A percentile compares a stretch with the other conserved stretches of the same genome.
phyloP scores from a whole-genome alignment of 768 basidiomycete species.

The Collybiopsis luxurians region DNA sequence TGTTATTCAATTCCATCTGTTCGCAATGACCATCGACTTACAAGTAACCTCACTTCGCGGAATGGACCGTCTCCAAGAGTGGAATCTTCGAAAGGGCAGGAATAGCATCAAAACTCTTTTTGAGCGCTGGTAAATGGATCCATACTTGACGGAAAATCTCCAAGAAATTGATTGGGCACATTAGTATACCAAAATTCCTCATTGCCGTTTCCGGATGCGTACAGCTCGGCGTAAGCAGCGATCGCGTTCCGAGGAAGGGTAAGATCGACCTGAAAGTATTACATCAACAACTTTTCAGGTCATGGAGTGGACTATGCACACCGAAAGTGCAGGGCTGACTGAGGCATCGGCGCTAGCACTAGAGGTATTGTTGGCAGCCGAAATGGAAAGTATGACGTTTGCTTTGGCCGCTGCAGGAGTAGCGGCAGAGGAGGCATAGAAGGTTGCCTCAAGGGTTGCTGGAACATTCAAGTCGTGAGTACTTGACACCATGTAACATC shows the following conservation, averaged over 20 bases:
- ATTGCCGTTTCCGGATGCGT: conserved; percentile 56
- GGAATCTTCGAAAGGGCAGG: no score
- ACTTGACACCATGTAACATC: not conserved
- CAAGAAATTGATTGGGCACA: conserved; percentile 38
- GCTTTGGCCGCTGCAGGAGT: conserved; percentile 60
- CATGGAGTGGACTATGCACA: no score
- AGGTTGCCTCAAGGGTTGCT: conserved; percentile 74
- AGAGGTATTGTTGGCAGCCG: conserved; percentile 28
- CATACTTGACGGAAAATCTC: conserved; percentile 30
- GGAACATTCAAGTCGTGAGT: not conserved
- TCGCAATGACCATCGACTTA: no score
- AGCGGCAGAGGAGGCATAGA: conserved; percentile 54
- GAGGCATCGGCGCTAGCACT: conserved; percentile 67
- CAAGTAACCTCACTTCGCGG: conserved; percentile 47
- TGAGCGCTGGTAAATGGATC: not conserved
- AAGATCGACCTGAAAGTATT: conserved; percentile 50
- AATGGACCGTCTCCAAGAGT: conserved; percentile 44
- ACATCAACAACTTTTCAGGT: no score
- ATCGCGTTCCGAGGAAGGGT: conserved; percentile 71
- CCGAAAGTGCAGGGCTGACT: conserved; percentile 73
- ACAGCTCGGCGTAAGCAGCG: conserved; percentile 60
- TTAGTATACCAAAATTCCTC: conserved; percentile 60
- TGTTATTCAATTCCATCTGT: no score
- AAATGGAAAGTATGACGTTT: conserved; percentile 26
- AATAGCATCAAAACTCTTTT: not conserved